Conservation (phyloP, 179 eudicot species). For the Beta macrorhiza region DNA sequence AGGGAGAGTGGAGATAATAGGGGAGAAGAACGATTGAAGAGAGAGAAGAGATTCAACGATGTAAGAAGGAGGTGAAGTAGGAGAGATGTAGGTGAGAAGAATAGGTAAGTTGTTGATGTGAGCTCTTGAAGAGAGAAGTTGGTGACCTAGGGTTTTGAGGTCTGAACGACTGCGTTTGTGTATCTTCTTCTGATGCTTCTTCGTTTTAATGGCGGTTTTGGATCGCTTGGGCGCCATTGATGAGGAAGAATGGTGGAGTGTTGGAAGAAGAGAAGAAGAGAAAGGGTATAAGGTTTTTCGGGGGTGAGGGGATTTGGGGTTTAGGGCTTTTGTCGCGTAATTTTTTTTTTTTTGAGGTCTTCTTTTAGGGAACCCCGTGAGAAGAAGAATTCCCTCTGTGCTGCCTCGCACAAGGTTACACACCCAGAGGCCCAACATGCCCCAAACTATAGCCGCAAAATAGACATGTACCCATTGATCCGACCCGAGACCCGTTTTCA, state of each 20-base stretch:
- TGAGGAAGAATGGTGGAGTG: not conserved
- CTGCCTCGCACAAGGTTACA: too few species aligned
- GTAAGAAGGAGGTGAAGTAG: slow-evolving; percentile 51
- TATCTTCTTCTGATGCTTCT: slow-evolving; percentile 21
- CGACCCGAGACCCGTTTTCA: too few species aligned
- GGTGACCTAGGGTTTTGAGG: slow-evolving; percentile 57
- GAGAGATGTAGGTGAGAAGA: slow-evolving; percentile 54
- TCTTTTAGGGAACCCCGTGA: too few species aligned
- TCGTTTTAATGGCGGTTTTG: slow-evolving; percentile 15
- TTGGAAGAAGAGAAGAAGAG: not conserved
- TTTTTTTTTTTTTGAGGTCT: too few species aligned
- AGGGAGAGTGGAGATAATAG: slow-evolving; percentile 56
- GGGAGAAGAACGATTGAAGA: slow-evolving; percentile 76
- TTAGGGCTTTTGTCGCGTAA: too few species aligned
- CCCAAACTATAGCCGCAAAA: too few species aligned
- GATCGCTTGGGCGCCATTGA: slow-evolving; percentile 40
- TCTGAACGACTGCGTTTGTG: slow-evolving; percentile 39
- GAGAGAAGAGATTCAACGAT: slow-evolving; percentile 73
- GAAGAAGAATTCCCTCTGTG: too few species aligned
- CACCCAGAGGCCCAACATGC: too few species aligned
- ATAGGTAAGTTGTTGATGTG: slow-evolving; percentile 75
- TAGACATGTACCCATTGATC: too few species aligned
- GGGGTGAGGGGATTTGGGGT: not conserved
- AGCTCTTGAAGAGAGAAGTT: slow-evolving; percentile 62
- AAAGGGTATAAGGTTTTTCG: slow-evolving; percentile 8